phyloP scores from a whole-genome alignment of 129 eudicot species.

The Flaveria ramosissima region DNA sequence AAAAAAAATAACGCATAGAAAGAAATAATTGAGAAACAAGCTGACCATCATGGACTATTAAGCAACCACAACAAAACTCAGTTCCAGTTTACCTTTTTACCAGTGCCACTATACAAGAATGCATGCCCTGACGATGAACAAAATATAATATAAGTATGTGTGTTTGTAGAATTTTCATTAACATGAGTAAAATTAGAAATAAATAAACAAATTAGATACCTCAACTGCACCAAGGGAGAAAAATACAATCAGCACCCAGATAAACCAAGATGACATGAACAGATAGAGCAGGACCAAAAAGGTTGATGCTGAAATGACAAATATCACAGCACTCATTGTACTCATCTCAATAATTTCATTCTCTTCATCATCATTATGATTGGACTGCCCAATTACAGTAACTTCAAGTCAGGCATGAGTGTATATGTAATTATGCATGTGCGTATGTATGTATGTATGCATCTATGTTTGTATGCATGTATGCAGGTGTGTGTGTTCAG shows the following conservation, averaged over 20 bases:
- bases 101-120: conserved; percentile 61
- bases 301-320: conserved; percentile 83
- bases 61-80: neutral
- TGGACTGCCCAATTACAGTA: conserved; percentile 22
- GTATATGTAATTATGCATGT: conserved; percentile 3
- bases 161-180: conserved; percentile 2
- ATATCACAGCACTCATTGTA: conserved; percentile 66
- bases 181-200: neutral
- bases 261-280: conserved; percentile 93
- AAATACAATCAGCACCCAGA: conserved; percentile 80
- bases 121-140: conserved; percentile 75
- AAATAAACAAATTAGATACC: conserved; percentile 49
- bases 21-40: conserved; percentile 24
- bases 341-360: conserved; percentile 65
- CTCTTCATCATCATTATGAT: conserved; percentile 49
- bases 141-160: conserved; percentile 8
- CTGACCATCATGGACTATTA: conserved; percentile 20
- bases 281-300: conserved; percentile 82
- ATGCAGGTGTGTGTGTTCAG: neutral
- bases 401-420: conserved; percentile 19
- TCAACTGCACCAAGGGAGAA: conserved; percentile 90
- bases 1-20: neutral
- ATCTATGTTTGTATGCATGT: too few relatives aligned
- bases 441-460: too few relatives aligned
- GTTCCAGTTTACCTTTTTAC: conserved; percentile 55